Evolutionary conservation across 2,329 filamentous ascomycete genomes (phyloP), one percentile per base, ranked within the genome.

Genomic region (Calonectria multiphialidica): DNA sequence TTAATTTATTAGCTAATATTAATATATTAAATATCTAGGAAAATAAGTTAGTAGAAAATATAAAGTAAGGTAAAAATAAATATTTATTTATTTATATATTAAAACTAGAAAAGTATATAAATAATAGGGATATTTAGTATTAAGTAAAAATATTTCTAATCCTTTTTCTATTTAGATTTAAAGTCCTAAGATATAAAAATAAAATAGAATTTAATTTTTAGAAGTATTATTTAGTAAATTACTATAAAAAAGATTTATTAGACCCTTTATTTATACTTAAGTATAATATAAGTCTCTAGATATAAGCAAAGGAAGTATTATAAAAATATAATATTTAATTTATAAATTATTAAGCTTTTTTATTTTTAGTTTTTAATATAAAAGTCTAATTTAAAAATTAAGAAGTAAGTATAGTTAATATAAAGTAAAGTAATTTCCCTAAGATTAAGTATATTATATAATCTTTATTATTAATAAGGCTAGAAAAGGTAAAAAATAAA

Each of bases 361-460:
- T 49, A 1, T 68, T 72, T 9, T 45, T 72, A 12, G 37, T 72
- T 8, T 72, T 72, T 28, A 68, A 72, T 2, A 30, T 72, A 18
- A 23, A 30, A 1, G 57, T 68, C 13, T 9, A 59, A 18, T 72
- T 49, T 2, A 40, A 61, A n/a, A 72, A 68, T 18, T 42, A 64
- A 5, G 12, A 45, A 12, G 47, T 71, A 2, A 71, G 69, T 13
- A 71, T 71, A 57, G 7, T 68, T 1, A 71, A 40, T 33, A 44
- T 68, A 2, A 0, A 33, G 18, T 10, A 33, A 12, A 37, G 30
- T 15, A 33, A 21, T 1, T 71, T 71, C 25, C 49, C 63, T 0
- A 7, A 15, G 25, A 49, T 68, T 0, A 64, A 71, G 35, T 23
- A 40, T 18, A 42, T 50, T 28, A 8, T 71, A n/a, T 28, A 12